A percentile compares a stretch with the other conserved stretches of the same genome.
These are phyloP conservation scores for Aureobasidium melanogenum DNA, from an alignment of 2,329 filamentous ascomycete species.

Conservation along the genomic window DNA sequence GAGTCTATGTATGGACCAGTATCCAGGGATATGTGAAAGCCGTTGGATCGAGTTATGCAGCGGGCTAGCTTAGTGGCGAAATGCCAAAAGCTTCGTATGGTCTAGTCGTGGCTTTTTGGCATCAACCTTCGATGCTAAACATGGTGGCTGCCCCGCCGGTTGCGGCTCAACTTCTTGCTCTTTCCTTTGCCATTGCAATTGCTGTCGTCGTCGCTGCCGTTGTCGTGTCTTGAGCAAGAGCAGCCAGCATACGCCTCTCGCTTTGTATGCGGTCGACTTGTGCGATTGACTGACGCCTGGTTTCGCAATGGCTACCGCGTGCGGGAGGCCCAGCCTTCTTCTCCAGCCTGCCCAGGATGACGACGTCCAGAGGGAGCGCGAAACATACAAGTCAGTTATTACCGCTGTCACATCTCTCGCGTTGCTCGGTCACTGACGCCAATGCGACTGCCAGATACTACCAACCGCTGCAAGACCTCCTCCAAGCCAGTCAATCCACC, in stretches of 20 bases:
- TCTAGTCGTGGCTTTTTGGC: neutral
- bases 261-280: neutral
- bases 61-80: neutral
- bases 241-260: neutral
- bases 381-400: constrained; percentile 12
- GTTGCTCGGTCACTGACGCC: neutral
- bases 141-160: neutral
- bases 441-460: constrained; percentile 11
- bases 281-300: neutral
- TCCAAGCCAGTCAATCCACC: constrained; percentile 16
- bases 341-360: constrained; percentile 1
- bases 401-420: neutral
- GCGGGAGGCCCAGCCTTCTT: neutral
- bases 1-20: neutral
- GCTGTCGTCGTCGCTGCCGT: neutral
- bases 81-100: neutral
- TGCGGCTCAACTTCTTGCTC: neutral
- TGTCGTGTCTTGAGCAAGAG: neutral
- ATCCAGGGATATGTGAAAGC: neutral
- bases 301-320: constrained; percentile 2
- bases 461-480: constrained; percentile 17
- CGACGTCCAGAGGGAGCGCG: constrained; percentile 13
- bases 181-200: neutral
- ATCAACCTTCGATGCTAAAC: neutral
- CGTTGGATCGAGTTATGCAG: neutral